A percentile compares a stretch with the other conserved stretches of the same genome.
Evolutionary conservation across 768 basidiomycete genomes (phyloP).

Genomic region (Kwoniella pini): DNA sequence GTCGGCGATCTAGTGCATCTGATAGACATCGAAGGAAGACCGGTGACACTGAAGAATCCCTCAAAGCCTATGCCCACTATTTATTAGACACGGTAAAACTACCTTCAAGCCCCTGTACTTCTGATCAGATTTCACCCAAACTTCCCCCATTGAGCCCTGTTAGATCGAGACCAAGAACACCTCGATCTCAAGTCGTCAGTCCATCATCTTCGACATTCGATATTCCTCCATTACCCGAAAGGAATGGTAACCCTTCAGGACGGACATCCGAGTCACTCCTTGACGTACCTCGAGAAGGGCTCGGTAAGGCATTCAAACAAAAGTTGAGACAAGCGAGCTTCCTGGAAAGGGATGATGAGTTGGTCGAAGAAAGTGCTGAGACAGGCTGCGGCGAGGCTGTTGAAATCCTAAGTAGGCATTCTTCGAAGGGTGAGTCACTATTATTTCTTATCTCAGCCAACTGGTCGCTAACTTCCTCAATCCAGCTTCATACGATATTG

Average conservation of each 20-base stretch:
- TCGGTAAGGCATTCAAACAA: slow-evolving; percentile 11
- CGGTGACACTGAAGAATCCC: slow-evolving; percentile 32
- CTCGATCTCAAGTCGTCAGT: slow-evolving; percentile 15
- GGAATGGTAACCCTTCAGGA: background rate
- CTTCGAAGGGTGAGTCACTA: slow-evolving; percentile 71
- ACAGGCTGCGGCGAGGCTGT: slow-evolving; percentile 70
- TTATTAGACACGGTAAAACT: slow-evolving; percentile 45
- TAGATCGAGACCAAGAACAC: background rate
- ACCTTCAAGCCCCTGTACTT: slow-evolving; percentile 14
- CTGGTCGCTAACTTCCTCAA: slow-evolving; percentile 3
- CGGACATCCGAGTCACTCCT: background rate
- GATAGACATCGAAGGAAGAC: slow-evolving; percentile 13
- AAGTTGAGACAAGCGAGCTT: slow-evolving; percentile 25
- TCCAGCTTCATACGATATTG: slow-evolving; percentile 89
- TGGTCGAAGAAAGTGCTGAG: slow-evolving; percentile 30
- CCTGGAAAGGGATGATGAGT: slow-evolving; percentile 31
- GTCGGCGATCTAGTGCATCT: slow-evolving; percentile 10
- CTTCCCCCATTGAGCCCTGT: slow-evolving; percentile 2
- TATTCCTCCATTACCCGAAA: background rate
- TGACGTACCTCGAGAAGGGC: background rate
- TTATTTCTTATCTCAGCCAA: background rate
- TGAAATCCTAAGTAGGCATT: slow-evolving; percentile 83
- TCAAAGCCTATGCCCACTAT: slow-evolving; percentile 48
- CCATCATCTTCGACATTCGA: slow-evolving; percentile 15
- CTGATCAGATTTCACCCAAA: background rate